A percentile compares a stretch with the other conserved stretches of the same genome.
Conservation (phyloP, 306 rosid species). For the Casuarina equisetifolia region DNA sequence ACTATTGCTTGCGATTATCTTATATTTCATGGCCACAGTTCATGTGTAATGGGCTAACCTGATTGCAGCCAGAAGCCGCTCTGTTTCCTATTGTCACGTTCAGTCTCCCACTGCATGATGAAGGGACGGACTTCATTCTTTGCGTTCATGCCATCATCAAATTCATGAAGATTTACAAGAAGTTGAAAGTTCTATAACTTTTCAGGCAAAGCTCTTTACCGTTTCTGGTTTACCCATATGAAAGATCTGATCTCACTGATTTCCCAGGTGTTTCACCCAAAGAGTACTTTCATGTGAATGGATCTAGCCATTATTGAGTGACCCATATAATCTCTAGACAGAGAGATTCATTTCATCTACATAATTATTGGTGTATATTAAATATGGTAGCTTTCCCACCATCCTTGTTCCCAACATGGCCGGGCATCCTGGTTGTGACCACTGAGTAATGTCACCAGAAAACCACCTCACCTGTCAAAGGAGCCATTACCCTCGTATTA, state of each 20-base stretch:
- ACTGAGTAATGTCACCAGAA: conserved; percentile 18
- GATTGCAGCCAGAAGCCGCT: not conserved
- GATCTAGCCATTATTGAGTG: conserved; percentile 13
- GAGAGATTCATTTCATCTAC: not conserved
- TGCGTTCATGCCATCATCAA: not conserved
- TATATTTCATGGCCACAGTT: not conserved
- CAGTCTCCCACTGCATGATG: not conserved
- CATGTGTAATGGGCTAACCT: too few species aligned
- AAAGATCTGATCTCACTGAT: too few species aligned
- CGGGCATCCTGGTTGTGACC: conserved; percentile 39
- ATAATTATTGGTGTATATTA: not conserved
- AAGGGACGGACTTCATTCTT: not conserved
- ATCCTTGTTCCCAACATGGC: conserved; percentile 32
- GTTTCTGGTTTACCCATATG: too few species aligned
- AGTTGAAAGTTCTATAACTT: too few species aligned
- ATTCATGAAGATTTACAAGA: too few species aligned
- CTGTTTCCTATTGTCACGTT: not conserved
- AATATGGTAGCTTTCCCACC: conserved; percentile 30
- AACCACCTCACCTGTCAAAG: not conserved
- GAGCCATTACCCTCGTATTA: not conserved
- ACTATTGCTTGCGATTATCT: not conserved
- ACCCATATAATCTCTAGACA: conserved; percentile 17
- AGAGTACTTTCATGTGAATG: too few species aligned
- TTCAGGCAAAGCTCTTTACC: too few species aligned
- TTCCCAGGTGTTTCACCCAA: too few species aligned